Evolutionary conservation across 192 early-diverging fungal genomes (phyloP).

Genomic region (Backusella morwellensis): DNA sequence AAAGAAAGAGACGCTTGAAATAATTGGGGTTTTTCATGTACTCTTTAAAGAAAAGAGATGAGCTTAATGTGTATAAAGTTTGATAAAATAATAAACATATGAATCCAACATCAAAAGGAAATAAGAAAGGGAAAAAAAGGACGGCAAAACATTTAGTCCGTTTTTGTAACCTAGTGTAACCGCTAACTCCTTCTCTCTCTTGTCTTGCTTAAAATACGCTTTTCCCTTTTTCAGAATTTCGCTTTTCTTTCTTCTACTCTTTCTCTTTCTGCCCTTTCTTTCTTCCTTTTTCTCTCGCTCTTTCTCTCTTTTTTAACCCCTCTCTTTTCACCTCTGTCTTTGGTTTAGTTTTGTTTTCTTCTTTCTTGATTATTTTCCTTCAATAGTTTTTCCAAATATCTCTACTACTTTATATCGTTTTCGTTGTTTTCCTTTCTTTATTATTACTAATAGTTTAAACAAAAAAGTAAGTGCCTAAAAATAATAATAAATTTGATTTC

Average conservation of each 20-base stretch:
- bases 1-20: background rate
- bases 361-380: no score
- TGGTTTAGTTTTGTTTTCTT: background rate
- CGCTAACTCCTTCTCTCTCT: background rate
- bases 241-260: background rate
- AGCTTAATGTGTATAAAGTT: background rate
- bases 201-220: slow-evolving; percentile 5
- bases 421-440: background rate
- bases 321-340: background rate
- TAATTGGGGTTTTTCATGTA: background rate
- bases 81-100: background rate
- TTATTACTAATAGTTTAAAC: background rate
- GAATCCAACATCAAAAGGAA: background rate
- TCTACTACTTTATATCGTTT: no score
- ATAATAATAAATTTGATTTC: no score
- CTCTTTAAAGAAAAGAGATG: background rate
- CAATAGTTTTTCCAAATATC: no score
- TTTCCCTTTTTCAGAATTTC: slow-evolving; percentile 2
- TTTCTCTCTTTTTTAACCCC: background rate
- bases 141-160: background rate
- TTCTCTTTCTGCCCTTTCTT: background rate
- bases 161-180: background rate
- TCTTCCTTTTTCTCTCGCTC: background rate
- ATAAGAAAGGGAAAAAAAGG: background rate
- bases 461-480: background rate